Conservation (phyloP, 768 basidiomycete genomes). For the Boletellus ananiceps region DNA sequence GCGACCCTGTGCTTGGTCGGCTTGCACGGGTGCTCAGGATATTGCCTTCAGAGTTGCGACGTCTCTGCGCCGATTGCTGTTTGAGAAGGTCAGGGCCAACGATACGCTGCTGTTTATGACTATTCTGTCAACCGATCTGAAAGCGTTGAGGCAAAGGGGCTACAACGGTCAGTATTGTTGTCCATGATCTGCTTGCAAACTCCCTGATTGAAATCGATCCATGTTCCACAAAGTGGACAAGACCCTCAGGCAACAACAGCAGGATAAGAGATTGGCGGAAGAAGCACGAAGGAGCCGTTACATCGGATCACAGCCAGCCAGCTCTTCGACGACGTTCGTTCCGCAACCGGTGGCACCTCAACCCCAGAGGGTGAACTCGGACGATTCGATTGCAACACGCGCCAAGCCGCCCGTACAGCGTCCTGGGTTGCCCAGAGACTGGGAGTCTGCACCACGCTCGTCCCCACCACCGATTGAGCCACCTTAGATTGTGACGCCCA, state of each 20-base stretch:
- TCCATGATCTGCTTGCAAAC: background rate
- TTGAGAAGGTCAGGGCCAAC: constrained; percentile 74
- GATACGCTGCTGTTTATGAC: constrained; percentile 91
- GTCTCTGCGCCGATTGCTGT: constrained; percentile 73
- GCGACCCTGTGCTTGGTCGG: background rate
- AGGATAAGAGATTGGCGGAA: constrained; percentile 55
- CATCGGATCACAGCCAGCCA: constrained; percentile 21
- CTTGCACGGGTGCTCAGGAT: background rate
- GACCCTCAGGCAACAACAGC: constrained; percentile 80
- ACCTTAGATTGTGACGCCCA: no score
- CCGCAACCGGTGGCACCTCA: constrained; percentile 15
- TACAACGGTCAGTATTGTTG: constrained; percentile 61
- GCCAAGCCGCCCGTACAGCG: constrained; percentile 19
- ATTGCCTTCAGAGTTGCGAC: constrained; percentile 63
- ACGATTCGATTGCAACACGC: constrained; percentile 5
- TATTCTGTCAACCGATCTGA: constrained; percentile 86
- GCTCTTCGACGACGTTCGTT: constrained; percentile 1
- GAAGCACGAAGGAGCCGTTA: constrained; percentile 32
- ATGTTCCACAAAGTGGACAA: constrained; percentile 62
- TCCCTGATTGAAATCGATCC: background rate
- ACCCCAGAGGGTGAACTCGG: constrained; percentile 3
- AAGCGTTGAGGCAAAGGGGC: constrained; percentile 74
- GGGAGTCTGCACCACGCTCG: constrained; percentile 16
- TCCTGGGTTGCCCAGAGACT: constrained; percentile 14
- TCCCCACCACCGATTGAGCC: constrained; percentile 7